Percentiles rank a stretch among this genome's conserved stretches.
phyloP scores from a whole-genome alignment of 257 asterid species.

The Solanum rostratum region DNA sequence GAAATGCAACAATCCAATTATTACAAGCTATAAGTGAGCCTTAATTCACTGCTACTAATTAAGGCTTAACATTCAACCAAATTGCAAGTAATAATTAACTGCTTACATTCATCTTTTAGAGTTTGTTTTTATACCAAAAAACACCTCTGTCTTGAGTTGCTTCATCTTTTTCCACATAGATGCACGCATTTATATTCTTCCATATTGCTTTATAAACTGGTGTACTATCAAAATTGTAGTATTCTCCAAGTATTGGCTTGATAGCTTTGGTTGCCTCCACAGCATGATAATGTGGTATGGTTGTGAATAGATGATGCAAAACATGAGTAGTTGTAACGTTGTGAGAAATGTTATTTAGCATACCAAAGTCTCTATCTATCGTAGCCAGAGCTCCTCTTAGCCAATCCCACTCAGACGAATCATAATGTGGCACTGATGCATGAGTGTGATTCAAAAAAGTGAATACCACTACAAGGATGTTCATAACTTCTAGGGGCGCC shows the following conservation, averaged over 20 bases:
- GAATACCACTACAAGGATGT: not conserved
- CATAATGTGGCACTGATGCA: not conserved
- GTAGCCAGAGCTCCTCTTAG: not conserved
- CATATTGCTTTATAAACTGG: not conserved
- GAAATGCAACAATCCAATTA: not conserved
- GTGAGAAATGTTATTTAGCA: not conserved
- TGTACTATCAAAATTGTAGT: not conserved
- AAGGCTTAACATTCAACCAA: not conserved
- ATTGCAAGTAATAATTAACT: not conserved
- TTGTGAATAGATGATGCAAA: not conserved
- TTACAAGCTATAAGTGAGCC: not conserved
- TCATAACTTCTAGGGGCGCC: not conserved
- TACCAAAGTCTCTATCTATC: not conserved
- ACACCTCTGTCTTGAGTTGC: not conserved
- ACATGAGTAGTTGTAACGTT: not conserved
- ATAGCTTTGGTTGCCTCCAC: not conserved
- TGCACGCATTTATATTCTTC: not conserved
- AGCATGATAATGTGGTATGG: not conserved
- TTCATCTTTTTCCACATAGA: not conserved
- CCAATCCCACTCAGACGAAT: not conserved
- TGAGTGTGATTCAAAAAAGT: not conserved
- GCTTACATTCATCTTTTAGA: not conserved
- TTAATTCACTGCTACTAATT: not conserved
- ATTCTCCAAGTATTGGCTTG: not conserved
- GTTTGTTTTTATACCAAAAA: not conserved